phyloP scores from a whole-genome alignment of 768 basidiomycete species.

The Trametes meyenii region DNA sequence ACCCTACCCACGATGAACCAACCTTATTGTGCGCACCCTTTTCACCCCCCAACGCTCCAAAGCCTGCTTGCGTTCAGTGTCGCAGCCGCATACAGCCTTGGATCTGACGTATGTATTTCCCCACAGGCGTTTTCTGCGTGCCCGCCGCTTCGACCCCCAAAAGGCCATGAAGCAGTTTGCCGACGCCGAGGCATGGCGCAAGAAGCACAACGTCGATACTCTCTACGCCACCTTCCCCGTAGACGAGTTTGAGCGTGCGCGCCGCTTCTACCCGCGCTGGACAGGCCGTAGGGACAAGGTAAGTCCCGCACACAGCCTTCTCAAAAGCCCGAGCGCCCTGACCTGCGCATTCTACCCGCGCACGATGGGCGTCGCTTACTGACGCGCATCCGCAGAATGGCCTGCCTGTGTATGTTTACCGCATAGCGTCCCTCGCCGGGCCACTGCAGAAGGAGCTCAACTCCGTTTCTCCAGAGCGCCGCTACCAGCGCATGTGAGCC shows the following conservation, averaged over 20 bases:
- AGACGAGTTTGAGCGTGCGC: constrained; percentile 60
- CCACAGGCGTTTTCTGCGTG: constrained; percentile 79
- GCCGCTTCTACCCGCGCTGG: constrained; percentile 78
- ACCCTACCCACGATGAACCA: constrained; percentile 55
- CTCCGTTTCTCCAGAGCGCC: constrained; percentile 51
- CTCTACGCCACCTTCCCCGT: constrained; percentile 61
- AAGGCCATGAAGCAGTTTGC: constrained; percentile 75
- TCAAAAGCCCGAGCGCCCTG: not conserved
- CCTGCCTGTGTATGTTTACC: constrained; percentile 76
- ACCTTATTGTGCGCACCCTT: constrained; percentile 44
- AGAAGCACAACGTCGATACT: constrained; percentile 58
- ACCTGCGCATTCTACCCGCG: not conserved
- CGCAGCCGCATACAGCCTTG: not conserved
- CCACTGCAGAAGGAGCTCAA: constrained; percentile 63
- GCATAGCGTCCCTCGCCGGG: constrained; percentile 58
- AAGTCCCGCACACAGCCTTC: not conserved
- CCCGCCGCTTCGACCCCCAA: constrained; percentile 63
- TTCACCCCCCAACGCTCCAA: constrained; percentile 22
- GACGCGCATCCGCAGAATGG: constrained; percentile 49
- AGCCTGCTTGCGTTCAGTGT: not conserved
- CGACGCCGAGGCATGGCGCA: constrained; percentile 69
- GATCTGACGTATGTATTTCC: not conserved
- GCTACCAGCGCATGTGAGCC: constrained; percentile 73
- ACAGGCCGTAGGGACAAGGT: constrained; percentile 80
- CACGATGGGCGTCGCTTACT: not conserved